phyloP scores from a whole-genome alignment of 2,329 filamentous ascomycete genomes.

The Juglanconis juglandina region DNA sequence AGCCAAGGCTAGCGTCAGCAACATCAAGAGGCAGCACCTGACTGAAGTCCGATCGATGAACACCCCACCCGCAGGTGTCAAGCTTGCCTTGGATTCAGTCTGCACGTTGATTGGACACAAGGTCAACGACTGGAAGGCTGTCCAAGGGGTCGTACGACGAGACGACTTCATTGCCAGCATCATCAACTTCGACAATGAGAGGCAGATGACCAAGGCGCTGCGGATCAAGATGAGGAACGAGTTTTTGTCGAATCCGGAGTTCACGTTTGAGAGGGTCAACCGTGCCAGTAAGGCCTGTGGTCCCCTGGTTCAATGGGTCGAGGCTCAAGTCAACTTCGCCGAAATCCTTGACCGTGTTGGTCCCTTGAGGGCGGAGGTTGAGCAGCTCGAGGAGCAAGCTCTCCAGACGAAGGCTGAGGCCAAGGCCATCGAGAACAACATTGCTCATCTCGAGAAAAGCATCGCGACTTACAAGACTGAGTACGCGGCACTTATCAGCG shows the following conservation, averaged over 20 bases:
- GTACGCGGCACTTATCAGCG: conserved; percentile 92
- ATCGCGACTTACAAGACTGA: conserved; percentile 95
- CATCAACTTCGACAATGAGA: conserved; percentile 93
- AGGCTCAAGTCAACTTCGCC: conserved; percentile 96
- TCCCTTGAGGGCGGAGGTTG: conserved; percentile 85
- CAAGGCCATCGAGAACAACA: conserved; percentile 84
- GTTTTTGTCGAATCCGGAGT: conserved; percentile 88
- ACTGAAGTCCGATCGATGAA: conserved; percentile 98
- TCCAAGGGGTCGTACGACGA: conserved; percentile 80
- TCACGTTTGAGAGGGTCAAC: conserved; percentile 94
- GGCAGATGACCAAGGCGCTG: conserved; percentile 81
- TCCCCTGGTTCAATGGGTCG: conserved; percentile 93
- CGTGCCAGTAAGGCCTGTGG: conserved; percentile 95
- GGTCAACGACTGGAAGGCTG: conserved; percentile 84
- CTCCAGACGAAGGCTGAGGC: conserved; percentile 91
- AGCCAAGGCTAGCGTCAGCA: conserved; percentile 93
- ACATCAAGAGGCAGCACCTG: conserved; percentile 95
- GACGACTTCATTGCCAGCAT: conserved; percentile 99
- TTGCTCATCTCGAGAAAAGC: conserved; percentile 78
- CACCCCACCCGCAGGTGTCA: conserved; percentile 85
- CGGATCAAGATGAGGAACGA: conserved; percentile 88
- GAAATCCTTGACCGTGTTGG: conserved; percentile 93
- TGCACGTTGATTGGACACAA: conserved; percentile 92
- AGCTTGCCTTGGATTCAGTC: conserved; percentile 90
- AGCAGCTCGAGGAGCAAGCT: conserved; percentile 80